Evolutionary conservation across 495 filamentous ascomycete genomes (phyloP).

Genomic region (Penicilliopsis zonata): DNA sequence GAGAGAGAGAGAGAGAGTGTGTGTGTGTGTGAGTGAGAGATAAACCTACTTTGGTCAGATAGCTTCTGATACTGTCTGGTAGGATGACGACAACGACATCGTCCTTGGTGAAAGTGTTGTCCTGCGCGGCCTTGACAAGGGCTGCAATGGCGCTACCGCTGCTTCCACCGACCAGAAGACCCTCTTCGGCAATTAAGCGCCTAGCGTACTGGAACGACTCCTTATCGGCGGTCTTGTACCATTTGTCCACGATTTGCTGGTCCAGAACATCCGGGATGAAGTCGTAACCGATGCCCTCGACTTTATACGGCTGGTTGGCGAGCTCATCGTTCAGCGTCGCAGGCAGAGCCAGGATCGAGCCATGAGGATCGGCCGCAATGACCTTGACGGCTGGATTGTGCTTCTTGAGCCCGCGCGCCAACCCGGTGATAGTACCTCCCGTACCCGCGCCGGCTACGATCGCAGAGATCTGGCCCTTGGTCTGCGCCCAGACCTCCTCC

Average conservation of each 20-base stretch:
- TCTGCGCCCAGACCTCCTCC: slow-evolving; percentile 92
- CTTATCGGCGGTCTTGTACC: slow-evolving; percentile 94
- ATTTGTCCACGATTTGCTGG: slow-evolving; percentile 69
- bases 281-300: slow-evolving; percentile 97
- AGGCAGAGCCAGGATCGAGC: slow-evolving; percentile 78
- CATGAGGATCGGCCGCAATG: slow-evolving; percentile 83
- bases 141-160: slow-evolving; percentile 89
- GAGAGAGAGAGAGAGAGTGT: no score
- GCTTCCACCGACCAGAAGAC: slow-evolving; percentile 86
- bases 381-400: slow-evolving; percentile 75
- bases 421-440: slow-evolving; percentile 86
- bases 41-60: slow-evolving; percentile 69
- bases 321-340: slow-evolving; percentile 63
- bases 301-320: slow-evolving; percentile 81
- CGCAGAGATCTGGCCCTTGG: slow-evolving; percentile 69
- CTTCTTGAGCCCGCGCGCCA: slow-evolving; percentile 76
- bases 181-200: slow-evolving; percentile 86
- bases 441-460: slow-evolving; percentile 91
- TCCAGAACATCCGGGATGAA: slow-evolving; percentile 93
- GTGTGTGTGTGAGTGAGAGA: not conserved
- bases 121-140: slow-evolving; percentile 65
- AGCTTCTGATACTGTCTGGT: slow-evolving; percentile 92
- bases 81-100: slow-evolving; percentile 84
- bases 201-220: slow-evolving; percentile 85
- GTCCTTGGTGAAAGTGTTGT: slow-evolving; percentile 56